Conservation (phyloP, 2,329 filamentous ascomycete species). For the Penicillium sp. region DNA sequence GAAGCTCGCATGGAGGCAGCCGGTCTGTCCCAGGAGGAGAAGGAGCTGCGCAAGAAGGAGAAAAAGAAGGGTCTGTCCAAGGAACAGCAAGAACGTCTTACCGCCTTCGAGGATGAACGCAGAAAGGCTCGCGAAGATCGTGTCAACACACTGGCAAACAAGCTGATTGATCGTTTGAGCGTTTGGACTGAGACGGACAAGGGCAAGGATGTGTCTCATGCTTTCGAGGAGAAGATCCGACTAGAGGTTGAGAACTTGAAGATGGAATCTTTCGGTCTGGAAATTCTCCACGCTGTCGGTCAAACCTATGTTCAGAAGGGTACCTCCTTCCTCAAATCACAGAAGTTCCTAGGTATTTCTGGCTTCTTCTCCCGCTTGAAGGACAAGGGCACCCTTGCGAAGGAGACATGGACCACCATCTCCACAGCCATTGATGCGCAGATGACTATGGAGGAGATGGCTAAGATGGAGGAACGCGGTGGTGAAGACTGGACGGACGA, state of each 20-base stretch:
- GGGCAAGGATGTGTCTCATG: constrained; percentile 74
- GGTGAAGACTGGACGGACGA: constrained; percentile 99
- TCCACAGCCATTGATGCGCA: constrained; percentile 94
- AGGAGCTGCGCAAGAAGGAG: constrained; percentile 73
- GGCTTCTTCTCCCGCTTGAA: constrained; percentile 93
- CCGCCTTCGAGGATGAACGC: constrained; percentile 84
- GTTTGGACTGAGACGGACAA: constrained; percentile 99
- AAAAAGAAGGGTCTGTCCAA: constrained; percentile 89
- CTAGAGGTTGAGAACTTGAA: constrained; percentile 97
- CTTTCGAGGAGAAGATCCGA: constrained; percentile 91
- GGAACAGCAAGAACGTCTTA: constrained; percentile 89
- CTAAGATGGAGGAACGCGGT: constrained; percentile 87
- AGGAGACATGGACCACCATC: constrained; percentile 98
- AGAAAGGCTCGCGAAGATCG: constrained; percentile 82
- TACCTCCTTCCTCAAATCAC: constrained; percentile 82
- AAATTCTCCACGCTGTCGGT: constrained; percentile 94
- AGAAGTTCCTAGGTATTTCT: constrained; percentile 94
- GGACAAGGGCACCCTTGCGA: constrained; percentile 94
- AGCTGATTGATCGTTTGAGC: constrained; percentile 84
- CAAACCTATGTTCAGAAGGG: constrained; percentile 87
- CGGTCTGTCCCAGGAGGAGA: constrained; percentile 69
- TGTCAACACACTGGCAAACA: constrained; percentile 77
- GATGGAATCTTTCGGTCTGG: constrained; percentile 97
- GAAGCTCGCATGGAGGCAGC: constrained; percentile 65
- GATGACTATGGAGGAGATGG: constrained; percentile 99